Evolutionary conservation across 441 rosid species (phyloP), one percentile per base, ranked within the genome.

Genomic region (Gossypium schwendimanii): DNA sequence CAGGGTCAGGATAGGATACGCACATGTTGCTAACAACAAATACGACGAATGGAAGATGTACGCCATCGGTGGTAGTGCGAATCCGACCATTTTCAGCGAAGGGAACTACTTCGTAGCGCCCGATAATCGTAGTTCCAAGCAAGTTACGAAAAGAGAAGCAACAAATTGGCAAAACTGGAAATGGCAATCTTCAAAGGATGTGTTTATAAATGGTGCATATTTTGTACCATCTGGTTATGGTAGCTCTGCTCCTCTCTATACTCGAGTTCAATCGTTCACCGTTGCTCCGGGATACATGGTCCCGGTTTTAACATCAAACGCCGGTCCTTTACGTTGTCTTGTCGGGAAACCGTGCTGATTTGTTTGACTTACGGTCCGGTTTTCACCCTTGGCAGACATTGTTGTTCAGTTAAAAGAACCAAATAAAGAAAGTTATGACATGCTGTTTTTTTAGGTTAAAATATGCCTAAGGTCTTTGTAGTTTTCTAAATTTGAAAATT

Each of bases 71-170:
- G 93, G 91, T 49, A 88, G 91, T 62, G 86, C 91, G 17, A 71
- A 85, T 77, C 93, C 93, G 41, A 87, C 93, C 62, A 88, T 88
- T 69, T 83, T 87, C 47, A 88, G 93, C 52, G 89, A 88, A 79
- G 93, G 93, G 36, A 87, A 87, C 77, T 85, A 88, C 75, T 88
- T 85, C 76, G 54, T 77, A 12, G 91, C 91, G 67, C 54, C 89
- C 12, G 61, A 78, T n/a, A 52, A 81, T 41, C 14, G n/a, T 2
- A 41, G 4, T 68, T 60, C 75, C 47, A 88, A 85, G 74, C 78
- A 88, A 89, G 91, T 87, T 70, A 88, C 91, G 3, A 88, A 88
- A 78, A 85, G 93, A 81, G 85, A 85, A 69, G 76, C 71, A 0
- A 73, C 72, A 7, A 73, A 81, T 4, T 81, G 84, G 84, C 76